These are phyloP conservation scores for Agaricus subrufescens DNA, from an alignment of 768 basidiomycete genomes.

Conservation along the genomic window DNA sequence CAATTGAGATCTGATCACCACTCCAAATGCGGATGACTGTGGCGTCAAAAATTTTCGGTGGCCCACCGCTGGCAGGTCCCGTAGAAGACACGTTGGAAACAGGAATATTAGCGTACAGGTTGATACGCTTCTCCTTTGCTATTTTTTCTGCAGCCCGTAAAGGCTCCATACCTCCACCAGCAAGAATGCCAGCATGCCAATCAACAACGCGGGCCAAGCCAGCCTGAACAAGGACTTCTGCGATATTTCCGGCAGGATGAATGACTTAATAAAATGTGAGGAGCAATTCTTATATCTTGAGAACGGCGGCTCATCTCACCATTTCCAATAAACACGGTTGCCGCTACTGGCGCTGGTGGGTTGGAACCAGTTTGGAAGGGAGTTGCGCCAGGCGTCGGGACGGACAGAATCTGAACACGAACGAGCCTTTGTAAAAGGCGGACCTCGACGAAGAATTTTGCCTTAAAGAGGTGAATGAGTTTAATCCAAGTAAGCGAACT, in stretches of 20 bases:
- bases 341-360: constrained; percentile 53
- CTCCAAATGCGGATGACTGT: constrained; percentile 87
- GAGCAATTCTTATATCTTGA: not conserved
- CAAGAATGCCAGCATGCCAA: constrained; percentile 97
- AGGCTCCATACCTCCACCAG: constrained; percentile 80
- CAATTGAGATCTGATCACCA: constrained; percentile 83
- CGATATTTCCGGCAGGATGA: constrained; percentile 94
- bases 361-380: constrained; percentile 68
- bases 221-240: constrained; percentile 77
- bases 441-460: constrained; percentile 90
- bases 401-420: constrained; percentile 70
- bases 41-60: constrained; percentile 64
- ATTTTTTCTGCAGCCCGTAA: constrained; percentile 78
- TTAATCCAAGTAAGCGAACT: constrained; percentile 7
- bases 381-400: constrained; percentile 73
- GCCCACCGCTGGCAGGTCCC: constrained; percentile 40
- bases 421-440: constrained; percentile 78
- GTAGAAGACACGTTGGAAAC: constrained; percentile 34
- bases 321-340: constrained; percentile 86
- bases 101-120: constrained; percentile 61
- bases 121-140: constrained; percentile 72
- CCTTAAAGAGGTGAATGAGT: constrained; percentile 40
- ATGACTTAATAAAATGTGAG: constrained; percentile 42
- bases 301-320: constrained; percentile 33
- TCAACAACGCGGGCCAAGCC: constrained; percentile 92